phyloP scores from a whole-genome alignment of 345 rosid genomes.

The Xanthoceras sorbifolium region DNA sequence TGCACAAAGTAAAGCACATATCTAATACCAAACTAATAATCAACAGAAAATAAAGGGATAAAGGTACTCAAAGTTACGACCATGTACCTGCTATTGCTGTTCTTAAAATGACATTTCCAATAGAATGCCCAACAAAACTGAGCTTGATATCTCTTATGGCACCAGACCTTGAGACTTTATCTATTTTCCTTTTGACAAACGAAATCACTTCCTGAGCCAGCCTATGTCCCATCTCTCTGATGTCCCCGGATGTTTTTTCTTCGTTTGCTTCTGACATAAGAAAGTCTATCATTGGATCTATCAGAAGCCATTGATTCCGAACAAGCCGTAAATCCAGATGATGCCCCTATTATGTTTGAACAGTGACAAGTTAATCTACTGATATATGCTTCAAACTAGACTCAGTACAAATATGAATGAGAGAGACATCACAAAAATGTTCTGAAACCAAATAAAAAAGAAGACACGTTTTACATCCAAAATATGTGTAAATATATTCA shows the following conservation, averaged over 20 bases:
- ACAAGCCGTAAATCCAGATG: conserved; percentile 94
- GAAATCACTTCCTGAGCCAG: conserved; percentile 84
- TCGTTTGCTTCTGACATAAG: conserved; percentile 95
- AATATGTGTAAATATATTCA: not conserved
- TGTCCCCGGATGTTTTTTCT: conserved; percentile 89
- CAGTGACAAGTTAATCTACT: conserved; percentile 7
- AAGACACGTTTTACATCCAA: not conserved
- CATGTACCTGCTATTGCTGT: conserved; percentile 78
- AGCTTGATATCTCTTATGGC: conserved; percentile 66
- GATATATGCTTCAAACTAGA: conserved; percentile 6
- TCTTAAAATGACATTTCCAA: conserved; percentile 88
- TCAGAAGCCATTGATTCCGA: conserved; percentile 94
- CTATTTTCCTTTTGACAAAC: conserved; percentile 77
- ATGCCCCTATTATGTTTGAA: conserved; percentile 63
- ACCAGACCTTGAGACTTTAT: conserved; percentile 63
- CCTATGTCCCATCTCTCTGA: conserved; percentile 92
- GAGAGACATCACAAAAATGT: not conserved
- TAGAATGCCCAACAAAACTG: conserved; percentile 96
- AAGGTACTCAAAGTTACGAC: conserved; percentile 19
- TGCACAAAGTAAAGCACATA: conserved; percentile 37
- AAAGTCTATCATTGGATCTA: conserved; percentile 84
- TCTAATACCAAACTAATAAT: conserved; percentile 9
- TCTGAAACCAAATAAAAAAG: conserved; percentile 2
- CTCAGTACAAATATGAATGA: not conserved
- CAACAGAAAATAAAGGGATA: not conserved